Conservation (phyloP, 345 rosid genomes). For the Theobroma cacao region DNA sequence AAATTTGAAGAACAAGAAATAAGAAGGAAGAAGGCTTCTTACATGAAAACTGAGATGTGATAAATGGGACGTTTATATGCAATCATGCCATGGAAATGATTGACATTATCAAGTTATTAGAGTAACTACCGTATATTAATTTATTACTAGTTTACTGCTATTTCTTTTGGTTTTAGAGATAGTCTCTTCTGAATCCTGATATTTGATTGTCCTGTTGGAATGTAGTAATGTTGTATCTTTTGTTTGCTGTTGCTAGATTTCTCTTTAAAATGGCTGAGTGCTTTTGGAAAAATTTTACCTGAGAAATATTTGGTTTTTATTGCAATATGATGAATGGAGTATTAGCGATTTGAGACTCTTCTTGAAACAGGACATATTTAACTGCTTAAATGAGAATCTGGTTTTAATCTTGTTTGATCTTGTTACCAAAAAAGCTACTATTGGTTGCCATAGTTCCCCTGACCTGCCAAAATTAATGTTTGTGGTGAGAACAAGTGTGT, state of each 20-base stretch:
- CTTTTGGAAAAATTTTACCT: not conserved
- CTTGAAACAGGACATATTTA: not conserved
- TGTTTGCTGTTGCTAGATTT: not conserved
- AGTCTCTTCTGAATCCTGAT: no score
- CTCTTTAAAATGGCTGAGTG: not conserved
- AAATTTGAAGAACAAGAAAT: not conserved
- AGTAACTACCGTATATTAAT: no score
- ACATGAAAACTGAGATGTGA: not conserved
- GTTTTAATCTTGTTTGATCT: not conserved
- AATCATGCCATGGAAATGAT: not conserved
- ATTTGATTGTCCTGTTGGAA: not conserved
- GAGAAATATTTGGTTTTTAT: not conserved
- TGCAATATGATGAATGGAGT: not conserved
- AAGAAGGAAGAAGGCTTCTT: not conserved
- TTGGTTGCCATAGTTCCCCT: not conserved
- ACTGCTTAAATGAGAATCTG: not conserved
- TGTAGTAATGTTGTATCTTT: not conserved
- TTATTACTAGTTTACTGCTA: no score
- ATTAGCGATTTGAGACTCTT: not conserved
- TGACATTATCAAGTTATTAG: no score
- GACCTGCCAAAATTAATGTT: not conserved
- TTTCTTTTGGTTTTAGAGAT: no score
- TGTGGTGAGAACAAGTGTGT: not conserved
- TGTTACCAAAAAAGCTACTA: not conserved
- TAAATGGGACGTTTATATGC: not conserved